Evolutionary conservation across 2,329 filamentous ascomycete genomes (phyloP).

Genomic region (Arthrobotrys conoides): DNA sequence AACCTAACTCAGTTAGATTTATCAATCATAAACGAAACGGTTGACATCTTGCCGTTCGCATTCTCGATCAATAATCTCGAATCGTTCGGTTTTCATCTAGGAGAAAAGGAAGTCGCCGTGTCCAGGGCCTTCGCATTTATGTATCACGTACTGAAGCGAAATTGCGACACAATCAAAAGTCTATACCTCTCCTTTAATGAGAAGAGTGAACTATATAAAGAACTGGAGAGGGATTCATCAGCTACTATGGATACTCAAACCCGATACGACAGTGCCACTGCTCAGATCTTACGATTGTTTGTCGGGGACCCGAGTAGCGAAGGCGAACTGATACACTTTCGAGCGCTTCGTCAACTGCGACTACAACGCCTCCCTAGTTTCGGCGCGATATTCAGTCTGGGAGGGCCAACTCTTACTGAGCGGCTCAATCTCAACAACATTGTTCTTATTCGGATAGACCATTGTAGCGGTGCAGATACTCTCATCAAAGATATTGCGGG

Average conservation of each 20-base stretch:
- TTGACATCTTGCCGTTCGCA: slow-evolving; percentile 17
- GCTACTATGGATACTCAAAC: background rate
- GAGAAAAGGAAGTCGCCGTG: slow-evolving; percentile 22
- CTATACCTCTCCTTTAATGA: slow-evolving; percentile 34
- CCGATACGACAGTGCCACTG: slow-evolving; percentile 21
- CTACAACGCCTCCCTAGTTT: slow-evolving; percentile 24
- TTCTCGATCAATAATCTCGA: slow-evolving; percentile 20
- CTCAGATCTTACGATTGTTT: slow-evolving; percentile 18
- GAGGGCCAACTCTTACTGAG: slow-evolving; percentile 4
- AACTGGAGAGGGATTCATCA: slow-evolving; percentile 4
- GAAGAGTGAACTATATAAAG: slow-evolving; percentile 34
- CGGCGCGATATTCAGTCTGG: slow-evolving; percentile 16
- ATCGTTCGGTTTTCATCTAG: slow-evolving; percentile 33
- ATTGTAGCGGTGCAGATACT: slow-evolving; percentile 17
- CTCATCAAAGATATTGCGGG: slow-evolving; percentile 17
- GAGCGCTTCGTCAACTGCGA: slow-evolving; percentile 11
- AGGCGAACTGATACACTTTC: slow-evolving; percentile 22
- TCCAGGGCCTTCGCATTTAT: slow-evolving; percentile 37
- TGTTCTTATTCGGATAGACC: slow-evolving; percentile 19
- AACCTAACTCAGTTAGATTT: slow-evolving; percentile 31
- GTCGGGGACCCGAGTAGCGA: background rate
- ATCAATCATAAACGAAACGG: slow-evolving; percentile 10
- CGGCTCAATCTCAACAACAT: slow-evolving; percentile 22
- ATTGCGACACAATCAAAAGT: slow-evolving; percentile 35
- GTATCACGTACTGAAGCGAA: slow-evolving; percentile 19